These are phyloP conservation scores for Hymenoscyphus fraxineus DNA, from an alignment of 2,329 filamentous ascomycete genomes.

Conservation along the genomic window DNA sequence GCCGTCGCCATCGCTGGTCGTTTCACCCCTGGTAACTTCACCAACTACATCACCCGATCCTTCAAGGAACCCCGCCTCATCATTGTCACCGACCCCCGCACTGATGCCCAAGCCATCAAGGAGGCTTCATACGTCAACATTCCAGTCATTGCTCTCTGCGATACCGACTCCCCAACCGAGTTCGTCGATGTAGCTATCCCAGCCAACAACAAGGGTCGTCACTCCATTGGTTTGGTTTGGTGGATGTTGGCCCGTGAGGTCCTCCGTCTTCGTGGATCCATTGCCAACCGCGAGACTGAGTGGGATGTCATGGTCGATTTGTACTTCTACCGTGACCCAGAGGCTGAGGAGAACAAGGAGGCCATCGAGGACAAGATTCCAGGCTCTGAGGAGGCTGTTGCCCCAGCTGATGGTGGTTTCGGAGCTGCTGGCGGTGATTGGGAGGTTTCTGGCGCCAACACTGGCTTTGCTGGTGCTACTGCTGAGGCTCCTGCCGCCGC, in stretches of 20 bases:
- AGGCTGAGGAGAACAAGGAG: conserved; percentile 99
- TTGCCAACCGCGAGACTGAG: conserved; percentile 90
- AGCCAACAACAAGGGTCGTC: conserved; percentile 99
- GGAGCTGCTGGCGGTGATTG: conserved; percentile 64
- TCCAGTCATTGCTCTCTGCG: conserved; percentile 97
- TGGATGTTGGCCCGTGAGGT: conserved; percentile 99
- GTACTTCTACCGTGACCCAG: conserved; percentile 99
- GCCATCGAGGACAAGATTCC: conserved; percentile 87
- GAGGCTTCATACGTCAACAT: conserved; percentile 99
- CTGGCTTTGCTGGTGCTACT: conserved; percentile 47
- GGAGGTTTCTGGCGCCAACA: conserved; percentile 63
- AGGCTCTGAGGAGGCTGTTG: conserved; percentile 61
- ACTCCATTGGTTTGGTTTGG: conserved; percentile 98
- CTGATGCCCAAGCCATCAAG: conserved; percentile 99
- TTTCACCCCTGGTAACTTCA: conserved; percentile 99
- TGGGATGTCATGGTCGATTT: conserved; percentile 99
- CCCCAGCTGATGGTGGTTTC: conserved; percentile 75
- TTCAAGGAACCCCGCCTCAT: conserved; percentile 99
- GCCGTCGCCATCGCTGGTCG: conserved; percentile 97
- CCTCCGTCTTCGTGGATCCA: conserved; percentile 95
- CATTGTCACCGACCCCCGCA: conserved; percentile 98
- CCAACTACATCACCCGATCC: conserved; percentile 99
- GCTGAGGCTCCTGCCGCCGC: conserved; percentile 62
- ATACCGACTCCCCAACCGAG: conserved; percentile 99
- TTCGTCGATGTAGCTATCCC: conserved; percentile 99